A percentile compares a stretch with the other conserved stretches of the same genome.
Conservation (phyloP, 2,329 filamentous ascomycete species). For the Aspergillus terreus region DNA sequence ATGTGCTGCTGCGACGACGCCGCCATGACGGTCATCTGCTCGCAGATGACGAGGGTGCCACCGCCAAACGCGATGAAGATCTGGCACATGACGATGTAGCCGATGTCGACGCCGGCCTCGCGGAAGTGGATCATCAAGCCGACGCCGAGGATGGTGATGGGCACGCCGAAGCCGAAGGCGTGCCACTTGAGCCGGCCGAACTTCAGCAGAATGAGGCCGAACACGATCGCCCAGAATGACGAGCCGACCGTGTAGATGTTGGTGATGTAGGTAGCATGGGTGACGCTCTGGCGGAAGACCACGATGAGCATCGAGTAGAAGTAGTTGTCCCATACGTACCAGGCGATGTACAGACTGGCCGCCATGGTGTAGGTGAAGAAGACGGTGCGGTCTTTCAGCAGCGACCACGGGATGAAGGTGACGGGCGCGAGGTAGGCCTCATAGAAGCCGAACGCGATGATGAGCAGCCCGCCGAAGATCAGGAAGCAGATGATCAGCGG, state of each 20-base stretch:
- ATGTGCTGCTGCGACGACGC: slow-evolving; percentile 53
- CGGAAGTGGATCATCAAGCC: slow-evolving; percentile 58
- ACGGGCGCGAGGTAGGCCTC: slow-evolving; percentile 43
- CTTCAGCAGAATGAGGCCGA: slow-evolving; percentile 48
- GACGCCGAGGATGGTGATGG: slow-evolving; percentile 50
- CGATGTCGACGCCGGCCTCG: slow-evolving; percentile 45
- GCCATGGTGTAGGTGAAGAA: slow-evolving; percentile 51
- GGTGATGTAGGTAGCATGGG: slow-evolving; percentile 45
- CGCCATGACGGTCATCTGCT: slow-evolving; percentile 58
- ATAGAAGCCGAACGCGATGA: slow-evolving; percentile 45
- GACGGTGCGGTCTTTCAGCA: slow-evolving; percentile 49
- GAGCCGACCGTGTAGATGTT: slow-evolving; percentile 55
- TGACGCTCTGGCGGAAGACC: slow-evolving; percentile 45
- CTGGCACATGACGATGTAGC: slow-evolving; percentile 54
- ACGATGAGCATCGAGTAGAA: slow-evolving; percentile 54
- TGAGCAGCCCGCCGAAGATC: slow-evolving; percentile 47
- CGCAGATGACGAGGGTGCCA: slow-evolving; percentile 51
- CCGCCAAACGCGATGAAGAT: slow-evolving; percentile 55
- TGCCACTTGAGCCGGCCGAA: slow-evolving; percentile 51
- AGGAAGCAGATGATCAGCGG: slow-evolving; percentile 25
- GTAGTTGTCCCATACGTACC: slow-evolving; percentile 53
- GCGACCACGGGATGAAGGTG: slow-evolving; percentile 54
- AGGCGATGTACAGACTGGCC: slow-evolving; percentile 49
- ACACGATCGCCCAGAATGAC: slow-evolving; percentile 48
- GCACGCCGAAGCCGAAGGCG: slow-evolving; percentile 50